phyloP scores from a whole-genome alignment of 2,329 filamentous ascomycete species.

The Beauveria asiatica region DNA sequence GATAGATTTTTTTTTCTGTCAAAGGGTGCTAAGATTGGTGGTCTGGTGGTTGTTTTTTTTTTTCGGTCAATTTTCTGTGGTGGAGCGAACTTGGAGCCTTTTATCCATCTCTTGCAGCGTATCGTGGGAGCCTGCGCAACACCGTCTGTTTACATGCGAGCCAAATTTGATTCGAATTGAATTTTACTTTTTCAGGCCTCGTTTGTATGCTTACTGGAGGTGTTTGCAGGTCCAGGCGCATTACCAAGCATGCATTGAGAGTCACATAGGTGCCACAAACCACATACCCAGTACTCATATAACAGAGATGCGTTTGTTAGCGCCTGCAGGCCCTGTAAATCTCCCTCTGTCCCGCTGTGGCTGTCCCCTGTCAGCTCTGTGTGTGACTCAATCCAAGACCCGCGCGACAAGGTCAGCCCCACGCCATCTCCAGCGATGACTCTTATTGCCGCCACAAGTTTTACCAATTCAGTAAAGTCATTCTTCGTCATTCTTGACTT shows the following conservation, averaged over 20 bases:
- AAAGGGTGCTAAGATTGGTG: background rate
- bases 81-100: background rate
- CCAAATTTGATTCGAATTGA: background rate
- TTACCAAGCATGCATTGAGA: background rate
- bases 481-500: constrained; percentile 8
- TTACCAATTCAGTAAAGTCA: constrained; percentile 1
- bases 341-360: background rate
- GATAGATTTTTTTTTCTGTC: constrained; percentile 9
- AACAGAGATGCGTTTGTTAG: background rate
- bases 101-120: background rate
- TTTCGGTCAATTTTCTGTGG: constrained; percentile 1
- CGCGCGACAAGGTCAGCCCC: constrained; percentile 3
- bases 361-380: background rate
- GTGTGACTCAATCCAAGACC: constrained; percentile 8
- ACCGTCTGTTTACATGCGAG: background rate
- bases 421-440: background rate
- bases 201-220: background rate
- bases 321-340: background rate
- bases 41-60: constrained; percentile 1
- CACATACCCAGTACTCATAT: background rate
- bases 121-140: background rate
- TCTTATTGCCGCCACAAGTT: background rate
- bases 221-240: background rate
- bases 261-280: background rate
- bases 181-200: background rate